Base-by-base conservation (phyloP, 139 green algal species). In the Tetraselmis chui region DNA sequence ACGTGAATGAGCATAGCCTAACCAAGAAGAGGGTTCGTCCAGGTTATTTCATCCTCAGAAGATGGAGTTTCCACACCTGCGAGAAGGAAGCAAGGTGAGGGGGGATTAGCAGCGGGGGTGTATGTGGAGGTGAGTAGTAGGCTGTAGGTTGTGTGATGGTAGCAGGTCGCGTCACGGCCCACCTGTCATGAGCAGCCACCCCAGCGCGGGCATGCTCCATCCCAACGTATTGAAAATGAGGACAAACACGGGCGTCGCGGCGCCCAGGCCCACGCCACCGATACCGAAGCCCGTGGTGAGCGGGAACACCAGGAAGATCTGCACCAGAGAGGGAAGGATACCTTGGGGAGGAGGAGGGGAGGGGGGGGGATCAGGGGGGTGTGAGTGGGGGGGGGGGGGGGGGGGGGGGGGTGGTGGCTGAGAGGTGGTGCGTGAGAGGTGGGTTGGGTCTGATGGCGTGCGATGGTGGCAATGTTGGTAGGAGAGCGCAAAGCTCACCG, bases 291-390 rank as follows among this genome's bases (percentile, higher is more conserved):
- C 31, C 26, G 31, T 31, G 45, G 45, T 67, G 30, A 81, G 31
- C 0, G 78, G 78, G 78, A 81, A 81, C 24, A 81, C 31, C 24
- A 81, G 78, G 31, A 81, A 81, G 24, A 81, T 28, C 78, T 81
- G 78, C 1, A 81, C 31, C 31, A 75, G 1, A 0, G 78, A 74
- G 0, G 78, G 78, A 24, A 81, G 23, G 22, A 74, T 11, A n/a
- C 78, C 78, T 81, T 31, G 23, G 78, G 24, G 30, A 22, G 30
- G 31, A 81, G 30, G 23, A 31, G 1, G 23, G 22, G 0, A 75
- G 18, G 27, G 28, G 22, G 30, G 30, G 75, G 30, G 25, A 27
- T 25, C 30, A 74, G 24, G 78, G 78, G 31, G 75, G 31, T 23
- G 75, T 23, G 26, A 81, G 22, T 27, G 30, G 26, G 1, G 59